Base-by-base conservation (phyloP, 345 rosid genomes). In the Citrus australasica region DNA sequence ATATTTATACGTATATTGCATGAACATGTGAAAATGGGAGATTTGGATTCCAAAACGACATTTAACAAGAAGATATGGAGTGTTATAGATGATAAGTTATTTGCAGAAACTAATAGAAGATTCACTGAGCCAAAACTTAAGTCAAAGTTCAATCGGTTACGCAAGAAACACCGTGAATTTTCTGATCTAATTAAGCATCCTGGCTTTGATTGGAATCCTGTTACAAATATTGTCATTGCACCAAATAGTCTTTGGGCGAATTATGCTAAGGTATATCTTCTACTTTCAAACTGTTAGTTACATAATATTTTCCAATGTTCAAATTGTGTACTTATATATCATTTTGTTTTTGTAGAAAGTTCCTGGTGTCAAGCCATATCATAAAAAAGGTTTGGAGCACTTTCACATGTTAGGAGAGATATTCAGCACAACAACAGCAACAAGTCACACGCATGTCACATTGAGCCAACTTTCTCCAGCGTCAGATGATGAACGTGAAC, bases 131-230 rank as follows among this genome's bases (percentile, higher is more conserved):
- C 60, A 46, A 53, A 51, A 70, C 74, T 70, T 27, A 70, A 69
- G 60, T 70, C 74, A 70, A 70, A 48, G 61, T 70, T 70, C 51
- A 70, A 70, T 9, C 74, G 38, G 1, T 28, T 48, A 28, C 24
- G 60, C 24, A 70, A 69, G 74, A 70, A 70, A 51, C 60, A 48
- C 51, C 38, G 60, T 48, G 74, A 70, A 70, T 70, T 70, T 70
- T 46, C 74, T 48, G 35, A 53, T 19, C 33, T 70, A 70, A 28
- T 70, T 28, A 70, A 70, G 56, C 74, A 70, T 70, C n/a, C 38
- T 27, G 74, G 74, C 17, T 70, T 70, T 51, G 22, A 69, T 14
- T 42, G 59, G 73, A 33, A 69, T 46, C 74, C n/a, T 46, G 30
- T 16, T 25, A 46, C 60, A 48, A 69, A 70, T 28, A 70, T 22